These are phyloP conservation scores for Paecilomyces niveus DNA, from an alignment of 2,329 filamentous ascomycete genomes.

Conservation along the genomic window DNA sequence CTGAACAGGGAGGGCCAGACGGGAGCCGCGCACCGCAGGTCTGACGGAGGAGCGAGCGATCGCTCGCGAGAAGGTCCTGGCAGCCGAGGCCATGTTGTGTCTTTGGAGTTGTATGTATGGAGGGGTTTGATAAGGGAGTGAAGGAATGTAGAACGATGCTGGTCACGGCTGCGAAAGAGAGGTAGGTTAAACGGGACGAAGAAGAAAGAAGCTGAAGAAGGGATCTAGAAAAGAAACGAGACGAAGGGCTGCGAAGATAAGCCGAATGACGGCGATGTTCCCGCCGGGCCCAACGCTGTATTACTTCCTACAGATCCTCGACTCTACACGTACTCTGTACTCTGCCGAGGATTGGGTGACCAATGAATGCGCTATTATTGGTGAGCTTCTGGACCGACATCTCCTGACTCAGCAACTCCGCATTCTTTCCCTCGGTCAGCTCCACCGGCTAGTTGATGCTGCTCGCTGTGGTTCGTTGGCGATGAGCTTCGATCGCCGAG, in stretches of 20 bases:
- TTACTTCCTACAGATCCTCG: not conserved
- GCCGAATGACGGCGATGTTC: not conserved
- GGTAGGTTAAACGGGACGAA: not conserved
- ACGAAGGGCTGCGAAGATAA: conserved; percentile 1
- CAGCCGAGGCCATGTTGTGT: conserved; percentile 33
- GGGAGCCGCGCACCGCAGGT: conserved; percentile 47
- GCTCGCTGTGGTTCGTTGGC: no score
- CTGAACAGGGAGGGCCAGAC: conserved; percentile 53
- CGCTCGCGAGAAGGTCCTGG: conserved; percentile 35
- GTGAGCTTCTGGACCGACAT: conserved; percentile 3
- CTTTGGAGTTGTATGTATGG: not conserved
- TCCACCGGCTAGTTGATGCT: no score
- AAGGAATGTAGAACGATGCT: not conserved
- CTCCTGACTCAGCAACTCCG: conserved; percentile 3
- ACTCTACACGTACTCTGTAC: not conserved
- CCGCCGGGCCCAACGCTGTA: not conserved
- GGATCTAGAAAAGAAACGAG: not conserved
- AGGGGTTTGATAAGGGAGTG: not conserved
- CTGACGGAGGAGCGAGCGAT: conserved; percentile 36
- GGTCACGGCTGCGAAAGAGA: not conserved
- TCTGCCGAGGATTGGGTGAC: not conserved
- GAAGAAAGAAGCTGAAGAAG: not conserved
- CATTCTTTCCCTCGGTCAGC: not conserved
- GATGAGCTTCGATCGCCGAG: not conserved
- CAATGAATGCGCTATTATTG: not conserved